Evolutionary conservation across 2,329 filamentous ascomycete genomes (phyloP).

Genomic region (Drechslerella stenobrocha): DNA sequence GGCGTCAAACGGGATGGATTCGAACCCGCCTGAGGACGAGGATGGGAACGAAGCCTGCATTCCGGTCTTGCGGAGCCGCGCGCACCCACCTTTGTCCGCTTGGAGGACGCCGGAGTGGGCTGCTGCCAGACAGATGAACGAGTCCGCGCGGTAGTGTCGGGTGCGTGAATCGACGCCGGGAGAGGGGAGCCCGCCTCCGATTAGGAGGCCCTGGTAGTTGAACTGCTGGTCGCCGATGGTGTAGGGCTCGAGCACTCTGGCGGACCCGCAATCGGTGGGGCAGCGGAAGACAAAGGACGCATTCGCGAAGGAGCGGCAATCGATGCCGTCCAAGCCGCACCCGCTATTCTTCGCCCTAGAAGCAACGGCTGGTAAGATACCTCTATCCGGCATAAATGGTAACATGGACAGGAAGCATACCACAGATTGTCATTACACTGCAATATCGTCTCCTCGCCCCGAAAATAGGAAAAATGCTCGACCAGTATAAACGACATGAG

Average conservation of each 20-base stretch:
- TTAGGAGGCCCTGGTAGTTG: conserved; percentile 66
- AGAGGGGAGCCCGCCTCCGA: conserved; percentile 65
- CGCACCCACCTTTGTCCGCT: conserved; percentile 74
- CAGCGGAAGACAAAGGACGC: conserved; percentile 74
- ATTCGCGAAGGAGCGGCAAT: conserved; percentile 74
- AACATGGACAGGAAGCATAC: conserved; percentile 54
- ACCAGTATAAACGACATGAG: conserved; percentile 70
- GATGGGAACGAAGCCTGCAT: conserved; percentile 66
- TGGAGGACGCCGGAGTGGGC: conserved; percentile 80
- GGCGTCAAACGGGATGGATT: conserved; percentile 76
- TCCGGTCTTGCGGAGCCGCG: conserved; percentile 75
- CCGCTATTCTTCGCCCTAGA: conserved; percentile 62
- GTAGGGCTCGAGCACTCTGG: conserved; percentile 68
- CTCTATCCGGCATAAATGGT: conserved; percentile 49
- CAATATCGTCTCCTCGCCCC: conserved; percentile 63
- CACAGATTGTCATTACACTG: conserved; percentile 72
- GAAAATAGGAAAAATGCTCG: conserved; percentile 65
- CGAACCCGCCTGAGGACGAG: conserved; percentile 72
- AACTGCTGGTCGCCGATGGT: conserved; percentile 73
- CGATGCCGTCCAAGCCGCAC: conserved; percentile 73
- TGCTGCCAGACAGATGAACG: conserved; percentile 81
- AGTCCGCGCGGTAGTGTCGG: conserved; percentile 81
- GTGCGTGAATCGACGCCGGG: conserved; percentile 53
- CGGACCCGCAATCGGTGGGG: conserved; percentile 70
- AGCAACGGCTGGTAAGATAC: conserved; percentile 17